phyloP scores from a whole-genome alignment of 768 basidiomycete genomes.

The Leccinum ochraceum region DNA sequence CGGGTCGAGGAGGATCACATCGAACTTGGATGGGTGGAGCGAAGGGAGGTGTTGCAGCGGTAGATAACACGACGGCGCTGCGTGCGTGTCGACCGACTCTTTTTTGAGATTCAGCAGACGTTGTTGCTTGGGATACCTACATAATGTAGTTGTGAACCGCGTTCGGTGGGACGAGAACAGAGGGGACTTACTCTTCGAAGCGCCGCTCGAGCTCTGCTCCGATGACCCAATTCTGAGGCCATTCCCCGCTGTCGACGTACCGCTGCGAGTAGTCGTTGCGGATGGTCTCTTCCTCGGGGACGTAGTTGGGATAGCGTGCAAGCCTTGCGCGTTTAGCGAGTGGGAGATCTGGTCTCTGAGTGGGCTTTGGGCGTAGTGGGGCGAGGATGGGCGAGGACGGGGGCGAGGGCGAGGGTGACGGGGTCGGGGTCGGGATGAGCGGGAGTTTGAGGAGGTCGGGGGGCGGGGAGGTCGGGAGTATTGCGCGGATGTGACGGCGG shows the following conservation, averaged over 20 bases:
- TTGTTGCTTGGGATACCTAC: no score
- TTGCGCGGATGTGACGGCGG: slow-evolving; percentile 54
- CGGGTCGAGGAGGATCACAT: no score
- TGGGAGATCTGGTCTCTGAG: slow-evolving; percentile 51
- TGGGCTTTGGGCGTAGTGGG: slow-evolving; percentile 34
- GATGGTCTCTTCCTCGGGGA: slow-evolving; percentile 94
- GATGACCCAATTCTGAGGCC: slow-evolving; percentile 92
- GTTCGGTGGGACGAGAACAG: neutral
- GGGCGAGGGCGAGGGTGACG: slow-evolving; percentile 50
- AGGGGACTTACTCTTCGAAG: slow-evolving; percentile 84
- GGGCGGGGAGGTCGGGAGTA: slow-evolving; percentile 56
- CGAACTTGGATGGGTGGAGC: no score
- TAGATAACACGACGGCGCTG: no score
- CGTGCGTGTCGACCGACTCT: no score
- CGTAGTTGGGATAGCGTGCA: slow-evolving; percentile 75
- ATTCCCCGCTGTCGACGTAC: slow-evolving; percentile 89
- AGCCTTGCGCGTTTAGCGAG: slow-evolving; percentile 75
- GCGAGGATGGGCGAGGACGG: slow-evolving; percentile 44
- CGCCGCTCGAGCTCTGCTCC: slow-evolving; percentile 86
- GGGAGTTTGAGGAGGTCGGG: slow-evolving; percentile 56
- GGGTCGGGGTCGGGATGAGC: slow-evolving; percentile 56
- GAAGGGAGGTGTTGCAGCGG: no score
- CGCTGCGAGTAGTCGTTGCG: slow-evolving; percentile 92
- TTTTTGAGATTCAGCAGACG: no score
- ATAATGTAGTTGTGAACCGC: no score